Evolutionary conservation across 495 filamentous ascomycete species (phyloP).

Genomic region (Cercophora sp.): DNA sequence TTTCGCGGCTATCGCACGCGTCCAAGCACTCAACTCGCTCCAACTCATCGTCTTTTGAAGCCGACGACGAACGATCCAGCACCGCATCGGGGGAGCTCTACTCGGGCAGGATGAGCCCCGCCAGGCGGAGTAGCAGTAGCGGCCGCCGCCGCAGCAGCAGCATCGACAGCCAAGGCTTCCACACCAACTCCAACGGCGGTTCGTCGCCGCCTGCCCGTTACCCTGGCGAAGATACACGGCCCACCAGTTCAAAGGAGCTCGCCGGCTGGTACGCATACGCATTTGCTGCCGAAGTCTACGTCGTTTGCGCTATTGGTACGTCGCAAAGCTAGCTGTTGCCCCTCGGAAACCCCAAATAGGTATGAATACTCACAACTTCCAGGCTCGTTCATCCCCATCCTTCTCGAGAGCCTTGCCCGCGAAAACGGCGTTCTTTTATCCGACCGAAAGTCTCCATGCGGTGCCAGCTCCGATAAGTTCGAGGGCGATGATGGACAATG

Average conservation of each 20-base stretch:
- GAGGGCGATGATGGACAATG: conserved; percentile 60
- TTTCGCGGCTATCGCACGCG: conserved; percentile 41
- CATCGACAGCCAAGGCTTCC: conserved; percentile 19
- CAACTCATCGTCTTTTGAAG: conserved; percentile 53
- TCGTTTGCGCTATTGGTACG: conserved; percentile 71
- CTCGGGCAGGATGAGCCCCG: conserved; percentile 23
- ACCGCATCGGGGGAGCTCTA: conserved; percentile 14
- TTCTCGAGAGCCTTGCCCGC: conserved; percentile 86
- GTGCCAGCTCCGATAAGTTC: conserved; percentile 34
- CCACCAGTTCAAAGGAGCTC: conserved; percentile 83
- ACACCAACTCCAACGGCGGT: neutral
- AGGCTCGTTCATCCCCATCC: conserved; percentile 97
- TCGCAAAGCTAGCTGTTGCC: too few relatives aligned
- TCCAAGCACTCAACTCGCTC: conserved; percentile 43
- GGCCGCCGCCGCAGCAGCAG: conserved; percentile 17
- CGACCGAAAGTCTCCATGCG: conserved; percentile 70
- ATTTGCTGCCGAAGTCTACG: conserved; percentile 96
- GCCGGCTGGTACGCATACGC: conserved; percentile 94
- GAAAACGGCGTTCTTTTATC: conserved; percentile 80
- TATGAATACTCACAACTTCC: conserved; percentile 2
- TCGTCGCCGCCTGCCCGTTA: conserved; percentile 44
- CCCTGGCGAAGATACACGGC: conserved; percentile 78
- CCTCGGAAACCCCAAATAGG: too few relatives aligned
- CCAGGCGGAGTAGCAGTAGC: conserved; percentile 11
- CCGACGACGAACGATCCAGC: conserved; percentile 58